Evolutionary conservation across 2,329 filamentous ascomycete genomes (phyloP).

Genomic region (Mycocentrospora acerina): DNA sequence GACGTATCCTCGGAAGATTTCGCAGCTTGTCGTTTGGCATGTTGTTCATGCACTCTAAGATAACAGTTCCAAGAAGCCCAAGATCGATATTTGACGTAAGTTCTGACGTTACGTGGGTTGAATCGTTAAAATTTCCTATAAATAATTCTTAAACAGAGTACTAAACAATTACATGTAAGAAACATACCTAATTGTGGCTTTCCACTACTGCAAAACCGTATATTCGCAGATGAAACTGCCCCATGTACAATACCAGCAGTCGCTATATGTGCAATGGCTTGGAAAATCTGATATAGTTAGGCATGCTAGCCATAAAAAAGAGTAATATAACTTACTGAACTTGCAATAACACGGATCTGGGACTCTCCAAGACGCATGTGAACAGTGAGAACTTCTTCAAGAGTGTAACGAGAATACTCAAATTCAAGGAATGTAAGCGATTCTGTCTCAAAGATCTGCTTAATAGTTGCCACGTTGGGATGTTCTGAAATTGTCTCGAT

Average conservation of each 20-base stretch:
- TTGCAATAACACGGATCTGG: slow-evolving; percentile 8
- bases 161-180: no score
- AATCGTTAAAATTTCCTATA: slow-evolving; percentile 7
- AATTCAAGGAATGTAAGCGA: slow-evolving; percentile 2
- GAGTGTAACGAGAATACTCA: slow-evolving; percentile 9
- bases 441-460: slow-evolving; percentile 4
- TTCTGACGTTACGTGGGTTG: neutral
- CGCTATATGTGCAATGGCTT: slow-evolving; percentile 8
- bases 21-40: slow-evolving; percentile 4
- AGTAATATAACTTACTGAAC: slow-evolving; percentile 1
- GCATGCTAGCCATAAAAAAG: neutral
- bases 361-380: slow-evolving; percentile 7
- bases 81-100: slow-evolving; percentile 8
- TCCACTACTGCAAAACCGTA: slow-evolving; percentile 5
- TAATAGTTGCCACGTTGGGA: slow-evolving; percentile 4
- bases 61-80: slow-evolving; percentile 4
- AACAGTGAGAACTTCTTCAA: slow-evolving; percentile 10
- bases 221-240: slow-evolving; percentile 3
- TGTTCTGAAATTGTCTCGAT: slow-evolving; percentile 6
- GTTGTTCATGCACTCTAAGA: slow-evolving; percentile 15
- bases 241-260: slow-evolving; percentile 8
- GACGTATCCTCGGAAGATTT: slow-evolving; percentile 2
- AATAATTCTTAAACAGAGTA: no score
- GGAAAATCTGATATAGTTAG: slow-evolving; percentile 6
- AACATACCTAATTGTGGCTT: no score